Conservation (phyloP, 2,329 filamentous ascomycete genomes). For the Daldinia sp. region DNA sequence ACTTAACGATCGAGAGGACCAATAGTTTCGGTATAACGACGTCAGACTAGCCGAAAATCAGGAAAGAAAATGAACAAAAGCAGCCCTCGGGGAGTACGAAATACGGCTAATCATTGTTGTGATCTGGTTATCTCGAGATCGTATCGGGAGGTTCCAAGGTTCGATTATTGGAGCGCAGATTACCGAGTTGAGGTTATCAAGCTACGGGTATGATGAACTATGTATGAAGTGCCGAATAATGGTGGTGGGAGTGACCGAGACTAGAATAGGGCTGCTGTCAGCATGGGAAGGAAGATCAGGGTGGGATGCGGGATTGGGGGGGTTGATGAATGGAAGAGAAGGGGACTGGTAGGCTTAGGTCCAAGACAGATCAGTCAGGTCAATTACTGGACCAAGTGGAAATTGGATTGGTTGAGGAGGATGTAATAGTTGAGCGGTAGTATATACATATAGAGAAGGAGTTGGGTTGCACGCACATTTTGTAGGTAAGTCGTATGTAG, state of each 20-base stretch:
- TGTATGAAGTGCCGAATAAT: constrained; percentile 35
- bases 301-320: constrained; percentile 37
- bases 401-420: constrained; percentile 28
- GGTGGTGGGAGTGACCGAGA: constrained; percentile 38
- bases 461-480: constrained; percentile 42
- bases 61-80: constrained; percentile 66
- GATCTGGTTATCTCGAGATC: constrained; percentile 54
- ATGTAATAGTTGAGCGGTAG: constrained; percentile 20
- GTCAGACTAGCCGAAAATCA: constrained; percentile 58
- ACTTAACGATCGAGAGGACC: constrained; percentile 38
- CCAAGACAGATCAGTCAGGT: constrained; percentile 20
- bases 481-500: neutral
- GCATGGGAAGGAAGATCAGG: constrained; percentile 41
- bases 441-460: constrained; percentile 18
- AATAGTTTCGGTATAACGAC: constrained; percentile 42
- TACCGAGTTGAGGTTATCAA: constrained; percentile 29
- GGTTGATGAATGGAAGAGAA: constrained; percentile 19
- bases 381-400: constrained; percentile 25
- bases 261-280: constrained; percentile 47
- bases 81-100: constrained; percentile 63
- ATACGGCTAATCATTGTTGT: constrained; percentile 69
- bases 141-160: constrained; percentile 47
- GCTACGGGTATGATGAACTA: constrained; percentile 23
- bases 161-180: constrained; percentile 35
- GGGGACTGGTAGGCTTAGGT: constrained; percentile 24